Base-by-base conservation (phyloP, 2,329 filamentous ascomycete species). In the Dactylellina cionopaga region DNA sequence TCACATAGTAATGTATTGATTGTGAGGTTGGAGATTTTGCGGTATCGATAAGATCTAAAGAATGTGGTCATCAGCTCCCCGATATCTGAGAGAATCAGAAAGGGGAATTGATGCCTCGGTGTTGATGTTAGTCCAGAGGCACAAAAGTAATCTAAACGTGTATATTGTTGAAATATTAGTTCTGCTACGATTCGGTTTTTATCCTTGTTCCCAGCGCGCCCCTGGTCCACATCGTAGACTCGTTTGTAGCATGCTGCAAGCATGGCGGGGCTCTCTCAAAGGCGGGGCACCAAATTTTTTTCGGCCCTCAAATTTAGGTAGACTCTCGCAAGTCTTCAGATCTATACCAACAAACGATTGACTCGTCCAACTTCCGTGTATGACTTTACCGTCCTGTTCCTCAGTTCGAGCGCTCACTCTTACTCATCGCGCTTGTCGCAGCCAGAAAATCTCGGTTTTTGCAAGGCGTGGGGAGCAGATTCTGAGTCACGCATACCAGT, bases 401-500 rank as follows among this genome's bases (percentile, higher is more conserved):
- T 41, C 59, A 17, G 22, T 44, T 33, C 39, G 47, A 65, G 41
- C 55, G 59, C 52, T 51, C 43, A 22, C 5, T 29, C 25, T 70
- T 49, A 31, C 31, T 54, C 66, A 59, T 25, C 9, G 49, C 17
- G 19, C 15, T 15, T 17, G 27, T 47, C 52, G 17, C 27, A 41
- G 5, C 15, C 58, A 47, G 46, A 7, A 25, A 33, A 29, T 19
- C 13, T 19, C 33, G 43, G 7, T 11, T 15, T 13, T 7, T 19
- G 11, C 43, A 44, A 22, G n/a, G 25, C 49, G 13, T 3, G 24
- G 19, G 17, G 5, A 25, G 46, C 47, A n/a, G 17, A n/a, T 55
- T 37, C 44, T 72, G 68, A 72, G 44, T 72, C 68, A 72, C 66
- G 52, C 44, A 5, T 33, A 7, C n/a, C 24, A 44, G 13, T 41